Conservation (phyloP, 2,329 filamentous ascomycete genomes). For the Cytospora chrysosperma region DNA sequence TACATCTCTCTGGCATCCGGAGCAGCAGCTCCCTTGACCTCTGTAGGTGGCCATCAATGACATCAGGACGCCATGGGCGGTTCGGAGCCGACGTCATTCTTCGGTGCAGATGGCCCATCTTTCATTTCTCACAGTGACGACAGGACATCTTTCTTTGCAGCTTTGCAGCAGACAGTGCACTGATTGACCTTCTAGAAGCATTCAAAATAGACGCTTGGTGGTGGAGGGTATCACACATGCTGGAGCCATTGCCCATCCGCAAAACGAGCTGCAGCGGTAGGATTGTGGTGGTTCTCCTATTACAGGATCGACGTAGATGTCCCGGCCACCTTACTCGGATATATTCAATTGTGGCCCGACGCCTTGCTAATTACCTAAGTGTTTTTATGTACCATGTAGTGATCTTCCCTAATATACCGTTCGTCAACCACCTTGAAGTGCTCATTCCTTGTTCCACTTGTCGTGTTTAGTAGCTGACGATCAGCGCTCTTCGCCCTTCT, state of each 20-base stretch:
- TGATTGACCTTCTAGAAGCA: neutral
- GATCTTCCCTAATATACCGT: too few species aligned
- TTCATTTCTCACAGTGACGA: conserved; percentile 13
- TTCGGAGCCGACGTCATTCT: conserved; percentile 22
- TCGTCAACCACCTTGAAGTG: too few species aligned
- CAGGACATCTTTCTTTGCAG: neutral
- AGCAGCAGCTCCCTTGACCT: conserved; percentile 3
- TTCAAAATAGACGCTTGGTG: too few species aligned
- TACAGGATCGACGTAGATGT: neutral
- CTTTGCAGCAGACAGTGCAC: neutral
- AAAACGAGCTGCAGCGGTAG: neutral
- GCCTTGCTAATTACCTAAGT: too few species aligned
- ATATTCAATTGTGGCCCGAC: too few species aligned
- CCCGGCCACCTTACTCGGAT: neutral
- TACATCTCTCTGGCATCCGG: neutral
- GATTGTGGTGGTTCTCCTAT: neutral
- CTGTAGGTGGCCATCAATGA: conserved; percentile 12
- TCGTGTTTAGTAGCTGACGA: too few species aligned
- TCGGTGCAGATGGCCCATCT: conserved; percentile 6
- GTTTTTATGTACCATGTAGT: too few species aligned
- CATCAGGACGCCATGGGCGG: conserved; percentile 14
- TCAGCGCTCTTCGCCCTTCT: too few species aligned
- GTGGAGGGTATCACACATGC: neutral
- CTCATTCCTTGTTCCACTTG: too few species aligned
- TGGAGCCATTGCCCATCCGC: neutral